phyloP scores from a whole-genome alignment of 257 asterid genomes.

The Solanum rostratum region DNA sequence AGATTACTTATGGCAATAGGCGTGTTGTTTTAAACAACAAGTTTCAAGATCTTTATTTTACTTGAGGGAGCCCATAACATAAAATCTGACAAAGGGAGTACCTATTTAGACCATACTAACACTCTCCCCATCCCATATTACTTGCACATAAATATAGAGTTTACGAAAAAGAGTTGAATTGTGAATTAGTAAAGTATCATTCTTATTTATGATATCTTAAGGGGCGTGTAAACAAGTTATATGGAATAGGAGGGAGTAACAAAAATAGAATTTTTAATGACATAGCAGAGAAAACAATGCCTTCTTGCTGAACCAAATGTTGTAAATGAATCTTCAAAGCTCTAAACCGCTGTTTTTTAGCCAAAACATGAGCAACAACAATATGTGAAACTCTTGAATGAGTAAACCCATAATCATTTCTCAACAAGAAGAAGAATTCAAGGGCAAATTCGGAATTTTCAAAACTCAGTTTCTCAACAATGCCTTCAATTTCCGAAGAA shows the following conservation, averaged over 20 bases:
- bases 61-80: neutral
- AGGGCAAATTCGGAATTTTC: slow-evolving; percentile 34
- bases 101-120: neutral
- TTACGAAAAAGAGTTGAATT: too few species aligned
- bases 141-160: too few species aligned
- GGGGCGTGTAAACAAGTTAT: neutral
- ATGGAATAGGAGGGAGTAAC: neutral
- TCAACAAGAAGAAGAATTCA: slow-evolving; percentile 52
- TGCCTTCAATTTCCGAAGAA: slow-evolving; percentile 30
- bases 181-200: neutral
- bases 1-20: too few species aligned
- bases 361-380: slow-evolving; percentile 50
- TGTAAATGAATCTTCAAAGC: slow-evolving; percentile 44
- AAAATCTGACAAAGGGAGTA: neutral
- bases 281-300: neutral
- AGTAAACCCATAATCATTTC: slow-evolving; percentile 36
- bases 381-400: slow-evolving; percentile 32
- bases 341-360: slow-evolving; percentile 35
- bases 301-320: slow-evolving; percentile 22
- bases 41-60: neutral
- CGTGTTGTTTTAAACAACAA: neutral
- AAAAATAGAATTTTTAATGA: neutral
- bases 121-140: neutral
- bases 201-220: neutral
- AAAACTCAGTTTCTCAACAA: slow-evolving; percentile 22